phyloP scores from a whole-genome alignment of 2,329 filamentous ascomycete species.

The Fusarium newnesense region DNA sequence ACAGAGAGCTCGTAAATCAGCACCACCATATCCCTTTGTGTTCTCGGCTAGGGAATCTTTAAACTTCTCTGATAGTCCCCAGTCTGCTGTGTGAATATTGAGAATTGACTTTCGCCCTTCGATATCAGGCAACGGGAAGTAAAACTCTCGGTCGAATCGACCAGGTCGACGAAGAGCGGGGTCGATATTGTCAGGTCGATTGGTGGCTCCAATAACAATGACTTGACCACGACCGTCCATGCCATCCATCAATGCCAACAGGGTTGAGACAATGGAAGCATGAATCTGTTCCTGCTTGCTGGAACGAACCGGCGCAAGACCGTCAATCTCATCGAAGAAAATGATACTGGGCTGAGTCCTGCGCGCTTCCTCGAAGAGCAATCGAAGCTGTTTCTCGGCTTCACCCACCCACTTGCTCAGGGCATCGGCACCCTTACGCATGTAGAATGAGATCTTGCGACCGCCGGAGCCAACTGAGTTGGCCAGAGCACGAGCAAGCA shows the following conservation, averaged over 20 bases:
- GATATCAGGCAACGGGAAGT: constrained; percentile 90
- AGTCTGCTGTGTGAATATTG: constrained; percentile 94
- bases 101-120: constrained; percentile 86
- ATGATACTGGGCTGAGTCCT: constrained; percentile 98
- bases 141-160: constrained; percentile 96
- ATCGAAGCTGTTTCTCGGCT: constrained; percentile 90
- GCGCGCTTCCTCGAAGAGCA: constrained; percentile 94
- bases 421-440: constrained; percentile 98
- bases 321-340: constrained; percentile 99
- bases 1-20: constrained; percentile 91
- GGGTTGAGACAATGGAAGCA: constrained; percentile 93
- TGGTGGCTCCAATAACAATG: constrained; percentile 98
- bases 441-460: constrained; percentile 97
- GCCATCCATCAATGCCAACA: constrained; percentile 95
- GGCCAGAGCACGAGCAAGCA: constrained; percentile 92
- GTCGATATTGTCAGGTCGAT: constrained; percentile 95
- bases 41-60: constrained; percentile 85
- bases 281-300: constrained; percentile 99
- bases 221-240: constrained; percentile 99
- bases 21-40: constrained; percentile 97
- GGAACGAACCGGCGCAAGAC: constrained; percentile 91
- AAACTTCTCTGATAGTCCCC: constrained; percentile 84
- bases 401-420: constrained; percentile 99
- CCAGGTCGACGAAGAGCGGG: constrained; percentile 93
- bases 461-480: constrained; percentile 90